Conservation (phyloP, 1,284 basidiomycete genomes). For the Sutorius eximius region DNA sequence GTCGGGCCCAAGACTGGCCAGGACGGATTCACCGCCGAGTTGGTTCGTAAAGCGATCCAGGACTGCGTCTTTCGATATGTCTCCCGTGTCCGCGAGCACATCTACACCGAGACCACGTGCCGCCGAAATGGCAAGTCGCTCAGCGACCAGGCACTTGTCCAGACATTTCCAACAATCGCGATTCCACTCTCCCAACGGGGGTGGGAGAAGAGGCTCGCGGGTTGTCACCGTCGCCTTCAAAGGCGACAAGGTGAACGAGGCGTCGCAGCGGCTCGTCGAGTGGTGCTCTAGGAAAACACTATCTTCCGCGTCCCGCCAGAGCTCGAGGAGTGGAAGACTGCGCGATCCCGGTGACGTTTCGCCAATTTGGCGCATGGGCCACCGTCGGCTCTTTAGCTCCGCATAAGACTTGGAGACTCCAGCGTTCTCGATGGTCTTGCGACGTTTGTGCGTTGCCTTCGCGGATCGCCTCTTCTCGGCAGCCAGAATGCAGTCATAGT, state of each 20-base stretch:
- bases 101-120: constrained; percentile 31
- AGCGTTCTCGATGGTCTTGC: constrained; percentile 29
- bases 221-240: constrained; percentile 6
- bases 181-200: constrained; percentile 46
- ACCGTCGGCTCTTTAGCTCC: constrained; percentile 11
- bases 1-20: constrained; percentile 41
- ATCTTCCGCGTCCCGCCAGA: constrained; percentile 31
- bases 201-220: constrained; percentile 1
- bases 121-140: constrained; percentile 50
- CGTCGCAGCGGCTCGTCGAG: constrained; percentile 19
- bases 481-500: constrained; percentile 76
- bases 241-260: constrained; percentile 21
- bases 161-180: constrained; percentile 74
- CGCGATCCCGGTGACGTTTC: constrained; percentile 19
- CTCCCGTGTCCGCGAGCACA: constrained; percentile 48
- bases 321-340: constrained; percentile 29
- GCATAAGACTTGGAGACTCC: constrained; percentile 26
- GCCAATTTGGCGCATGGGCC: constrained; percentile 3
- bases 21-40: constrained; percentile 44
- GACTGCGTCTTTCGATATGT: constrained; percentile 52
- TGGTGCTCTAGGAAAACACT: constrained; percentile 31
- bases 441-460: constrained; percentile 23
- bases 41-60: constrained; percentile 52
- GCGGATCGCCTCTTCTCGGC: constrained; percentile 33
- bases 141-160: constrained; percentile 74